Base-by-base conservation (phyloP, 495 filamentous ascomycete species). In the Collariella sp. region DNA sequence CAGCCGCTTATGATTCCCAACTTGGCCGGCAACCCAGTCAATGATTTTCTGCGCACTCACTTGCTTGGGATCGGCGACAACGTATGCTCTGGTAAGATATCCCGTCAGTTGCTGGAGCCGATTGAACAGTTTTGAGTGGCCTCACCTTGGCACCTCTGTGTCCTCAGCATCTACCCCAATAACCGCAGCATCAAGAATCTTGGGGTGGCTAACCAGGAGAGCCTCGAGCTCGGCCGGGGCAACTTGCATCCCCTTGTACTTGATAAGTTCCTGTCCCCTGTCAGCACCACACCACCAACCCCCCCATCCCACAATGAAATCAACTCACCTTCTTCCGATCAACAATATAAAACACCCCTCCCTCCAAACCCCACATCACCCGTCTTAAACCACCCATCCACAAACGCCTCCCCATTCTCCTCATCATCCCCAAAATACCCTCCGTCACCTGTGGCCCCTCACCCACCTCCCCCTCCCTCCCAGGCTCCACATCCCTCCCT, bases 181-280 rank as follows among this genome's bases (percentile, higher is more conserved):
- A 2, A 95, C 87, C 0, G 86, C 88, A 1, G 83, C 85, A 60
- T 94, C 89, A 19, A 82, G 77, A 45, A 95, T 78, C 41, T 78
- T 74, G 18, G 80, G 76, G 59, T 91, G 86, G 13, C 76, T 73
- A 4, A 84, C 63, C n/a, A 94, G 70, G 19, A 88, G 52, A 6
- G 83, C 88, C 60, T 91, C 88, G 1, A 91, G 71, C 67, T 93
- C 88, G 1, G 88, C 86, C 3, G 87, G 87, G 1, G 87, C 76
- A 0, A 91, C 85, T 60, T 90, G 87, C 63, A 84, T 83, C 1
- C 84, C 87, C 50, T 85, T 69, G 51, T 66, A 67, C 50, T 72
- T 72, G 56, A 70, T 70, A 40, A 70, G 64, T 55, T 72, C 68
- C 67, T 66, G 20, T 7, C 11, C 46, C 9, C 15, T 38, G 33